Percentiles rank a stretch among this genome's conserved stretches.
phyloP scores from a whole-genome alignment of 352 stramenopile genomes.

The Elongisporangium undulatum region DNA sequence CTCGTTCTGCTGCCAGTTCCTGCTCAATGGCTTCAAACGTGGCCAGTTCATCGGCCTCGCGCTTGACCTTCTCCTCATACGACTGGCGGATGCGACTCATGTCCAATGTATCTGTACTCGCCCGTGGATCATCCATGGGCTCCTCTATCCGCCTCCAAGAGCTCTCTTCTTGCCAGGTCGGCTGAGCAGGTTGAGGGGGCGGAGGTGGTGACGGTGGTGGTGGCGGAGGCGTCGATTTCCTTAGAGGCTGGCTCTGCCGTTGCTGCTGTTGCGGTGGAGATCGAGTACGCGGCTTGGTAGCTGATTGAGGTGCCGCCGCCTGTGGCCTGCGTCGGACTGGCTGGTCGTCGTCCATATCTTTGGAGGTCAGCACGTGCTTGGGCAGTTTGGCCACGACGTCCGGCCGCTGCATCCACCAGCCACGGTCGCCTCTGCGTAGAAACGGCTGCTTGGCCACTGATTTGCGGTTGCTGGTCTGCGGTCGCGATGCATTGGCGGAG shows the following conservation, averaged over 20 bases:
- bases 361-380: conserved; percentile 59
- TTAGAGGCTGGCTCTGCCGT: not conserved
- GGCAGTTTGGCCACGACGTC: conserved; percentile 45
- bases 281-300: not conserved
- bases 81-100: conserved; percentile 51
- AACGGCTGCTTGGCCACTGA: conserved; percentile 44
- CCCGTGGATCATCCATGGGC: not conserved
- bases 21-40: conserved; percentile 77
- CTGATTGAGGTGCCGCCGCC: not conserved
- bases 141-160: not conserved
- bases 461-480: not conserved
- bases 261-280: conserved; percentile 7
- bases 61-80: conserved; percentile 46
- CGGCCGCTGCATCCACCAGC: conserved; percentile 78
- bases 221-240: not conserved
- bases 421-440: conserved; percentile 67
- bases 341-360: conserved; percentile 21
- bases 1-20: conserved; percentile 57
- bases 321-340: conserved; percentile 8
- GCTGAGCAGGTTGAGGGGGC: not conserved
- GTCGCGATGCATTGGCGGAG: not conserved
- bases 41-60: conserved; percentile 68
- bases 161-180: conserved; percentile 1
- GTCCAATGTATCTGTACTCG: conserved; percentile 51
- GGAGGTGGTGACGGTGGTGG: not conserved